A percentile compares a stretch with the other conserved stretches of the same genome.
Conservation (phyloP, 257 asterid genomes). For the Capsicum rhomboideum region DNA sequence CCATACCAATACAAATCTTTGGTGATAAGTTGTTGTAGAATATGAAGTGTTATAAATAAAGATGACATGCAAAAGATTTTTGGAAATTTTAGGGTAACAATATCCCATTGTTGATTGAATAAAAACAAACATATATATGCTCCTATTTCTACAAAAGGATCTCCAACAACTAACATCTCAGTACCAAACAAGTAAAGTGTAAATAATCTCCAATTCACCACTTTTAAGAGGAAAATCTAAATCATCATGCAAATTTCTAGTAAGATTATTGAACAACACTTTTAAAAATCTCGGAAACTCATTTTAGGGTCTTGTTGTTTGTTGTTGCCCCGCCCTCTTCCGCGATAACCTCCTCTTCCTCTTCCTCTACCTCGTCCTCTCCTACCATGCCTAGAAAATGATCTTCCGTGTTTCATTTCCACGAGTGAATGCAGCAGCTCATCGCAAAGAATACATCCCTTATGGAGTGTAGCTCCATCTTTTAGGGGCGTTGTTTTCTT, state of each 20-base stretch:
- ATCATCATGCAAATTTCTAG: not conserved
- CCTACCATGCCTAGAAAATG: constrained; percentile 39
- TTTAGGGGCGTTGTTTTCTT: constrained; percentile 80
- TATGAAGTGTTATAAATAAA: no score
- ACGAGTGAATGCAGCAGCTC: constrained; percentile 76
- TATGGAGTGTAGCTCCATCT: constrained; percentile 64
- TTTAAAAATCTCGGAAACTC: constrained; percentile 78
- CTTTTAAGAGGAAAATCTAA: not conserved
- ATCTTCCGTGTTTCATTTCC: constrained; percentile 81
- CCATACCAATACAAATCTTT: no score
- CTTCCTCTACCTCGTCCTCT: constrained; percentile 70
- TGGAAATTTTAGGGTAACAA: no score
- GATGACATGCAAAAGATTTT: no score
- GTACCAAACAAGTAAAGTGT: not conserved
- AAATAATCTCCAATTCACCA: not conserved
- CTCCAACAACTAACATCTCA: not conserved
- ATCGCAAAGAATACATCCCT: constrained; percentile 82
- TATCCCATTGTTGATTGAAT: no score
- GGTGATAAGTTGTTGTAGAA: no score
- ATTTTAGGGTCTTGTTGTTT: constrained; percentile 73
- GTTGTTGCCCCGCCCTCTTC: constrained; percentile 45
- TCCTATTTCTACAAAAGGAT: not conserved
- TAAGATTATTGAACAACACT: not conserved
- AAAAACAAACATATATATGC: not conserved
- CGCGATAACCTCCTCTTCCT: constrained; percentile 35